Base-by-base conservation (phyloP, 768 basidiomycete genomes). In the Suillus weaverae region DNA sequence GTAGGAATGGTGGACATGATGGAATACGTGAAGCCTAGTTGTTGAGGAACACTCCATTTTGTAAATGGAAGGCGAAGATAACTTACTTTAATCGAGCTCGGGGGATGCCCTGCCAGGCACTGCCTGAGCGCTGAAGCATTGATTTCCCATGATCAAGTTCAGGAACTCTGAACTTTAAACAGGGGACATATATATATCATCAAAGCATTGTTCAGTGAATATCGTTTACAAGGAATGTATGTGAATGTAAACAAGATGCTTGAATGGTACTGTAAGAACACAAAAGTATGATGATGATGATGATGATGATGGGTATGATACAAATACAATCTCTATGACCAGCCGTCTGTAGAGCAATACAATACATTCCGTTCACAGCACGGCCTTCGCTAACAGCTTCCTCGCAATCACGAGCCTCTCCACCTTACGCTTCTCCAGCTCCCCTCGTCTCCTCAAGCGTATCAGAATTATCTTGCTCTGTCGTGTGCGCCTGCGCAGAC, bases 381-480 rank as follows among this genome's bases (percentile, higher is more conserved):
- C 39, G 11, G 26, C 10, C 57, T 30, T 38, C 35, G 20, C 35
- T 35, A 13, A 10, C 14, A 35, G 8, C 16, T 35, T 22, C 30
- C n/a, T 56, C 16, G 32, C 20, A 13, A 59, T 30, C 44, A 35
- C 51, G 16, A 22, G 54, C 38, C 11, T 61, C 22, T 64, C 59
- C 63, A 18, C 32, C 36, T 48, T 43, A 30, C 26, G 26, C 14
- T 30, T 18, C 26, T 16, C 26, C 46, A 13, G 5, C 11, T 22
- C 11, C 46, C 11, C 13, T 16, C 13, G 26, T 50, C 26, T 68
- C 50, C 59, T 16, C 38, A 61, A 56, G 48, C 59, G 61, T 46
- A 60, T 60, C 46, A 14, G 4, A 9, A 16, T 6, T 81, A 81
- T 68, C 71, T 73, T 5, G 33, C 54, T 55, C 20, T 13, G n/a